Evolutionary conservation across 148 eudicot genomes (phyloP).

Genomic region (Bassia scoparia): DNA sequence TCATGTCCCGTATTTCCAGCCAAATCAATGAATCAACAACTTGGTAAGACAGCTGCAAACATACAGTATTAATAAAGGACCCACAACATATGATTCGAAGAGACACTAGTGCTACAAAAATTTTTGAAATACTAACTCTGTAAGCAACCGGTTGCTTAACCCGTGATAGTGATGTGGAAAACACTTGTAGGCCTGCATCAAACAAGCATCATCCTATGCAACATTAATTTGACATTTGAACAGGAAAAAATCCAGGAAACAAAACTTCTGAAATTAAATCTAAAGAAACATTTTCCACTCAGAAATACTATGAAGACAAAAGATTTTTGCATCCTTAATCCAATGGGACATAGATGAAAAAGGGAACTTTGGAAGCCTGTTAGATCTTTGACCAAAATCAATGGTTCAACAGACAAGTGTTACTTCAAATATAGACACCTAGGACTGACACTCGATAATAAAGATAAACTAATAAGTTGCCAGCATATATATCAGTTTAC

Average conservation of each 20-base stretch:
- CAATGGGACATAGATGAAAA: neutral
- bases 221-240: neutral
- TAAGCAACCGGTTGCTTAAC: slow-evolving; percentile 62
- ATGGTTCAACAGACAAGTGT: neutral
- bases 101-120: neutral
- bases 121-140: slow-evolving; percentile 37
- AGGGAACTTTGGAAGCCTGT: neutral
- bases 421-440: neutral
- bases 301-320: neutral
- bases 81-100: neutral
- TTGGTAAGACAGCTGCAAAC: slow-evolving; percentile 80
- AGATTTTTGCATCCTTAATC: neutral
- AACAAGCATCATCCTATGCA: slow-evolving; percentile 10
- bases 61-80: slow-evolving; percentile 4
- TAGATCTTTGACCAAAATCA: neutral
- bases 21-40: slow-evolving; percentile 82
- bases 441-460: neutral
- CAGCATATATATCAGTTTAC: slow-evolving; percentile 27
- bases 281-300: neutral
- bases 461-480: neutral
- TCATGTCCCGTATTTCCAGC: slow-evolving; percentile 86
- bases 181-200: slow-evolving; percentile 68
- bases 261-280: neutral
- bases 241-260: neutral
- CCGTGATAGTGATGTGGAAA: slow-evolving; percentile 81